A percentile compares a stretch with the other conserved stretches of the same genome.
These are phyloP conservation scores for Suillus plorans DNA, from an alignment of 768 basidiomycete species.

Conservation along the genomic window DNA sequence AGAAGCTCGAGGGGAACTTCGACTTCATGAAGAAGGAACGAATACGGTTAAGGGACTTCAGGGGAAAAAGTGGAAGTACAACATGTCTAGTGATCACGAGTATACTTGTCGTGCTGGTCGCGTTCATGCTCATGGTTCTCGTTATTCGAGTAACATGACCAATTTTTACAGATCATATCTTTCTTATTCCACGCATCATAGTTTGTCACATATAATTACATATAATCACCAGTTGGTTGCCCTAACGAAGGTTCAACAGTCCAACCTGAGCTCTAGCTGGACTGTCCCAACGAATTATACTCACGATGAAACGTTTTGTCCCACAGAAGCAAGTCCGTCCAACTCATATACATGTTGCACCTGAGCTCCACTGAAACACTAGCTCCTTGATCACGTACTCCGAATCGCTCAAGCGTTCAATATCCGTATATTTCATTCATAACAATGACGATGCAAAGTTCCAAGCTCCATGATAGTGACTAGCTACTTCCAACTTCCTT, in stretches of 20 bases:
- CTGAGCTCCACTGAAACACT: too few species aligned
- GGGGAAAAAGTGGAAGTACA: slow-evolving; percentile 64
- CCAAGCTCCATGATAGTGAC: too few species aligned
- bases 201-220: neutral
- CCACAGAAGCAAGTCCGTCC: too few species aligned
- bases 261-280: neutral
- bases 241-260: slow-evolving; percentile 14
- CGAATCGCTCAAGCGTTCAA: too few species aligned
- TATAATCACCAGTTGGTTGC: slow-evolving; percentile 1
- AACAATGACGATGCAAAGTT: too few species aligned
- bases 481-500: too few species aligned
- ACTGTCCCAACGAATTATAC: too few species aligned
- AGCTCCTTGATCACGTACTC: too few species aligned
- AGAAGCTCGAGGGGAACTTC: slow-evolving; percentile 74
- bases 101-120: slow-evolving; percentile 61
- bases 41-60: slow-evolving; percentile 56
- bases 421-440: too few species aligned
- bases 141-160: slow-evolving; percentile 63
- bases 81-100: slow-evolving; percentile 71
- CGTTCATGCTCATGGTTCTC: slow-evolving; percentile 72
- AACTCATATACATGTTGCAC: too few species aligned
- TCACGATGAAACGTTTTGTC: too few species aligned
- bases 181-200: slow-evolving; percentile 6
- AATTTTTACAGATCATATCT: neutral
- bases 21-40: slow-evolving; percentile 68